A percentile compares a stretch with the other conserved stretches of the same genome.
These are phyloP conservation scores for Babesia divergens DNA, from an alignment of 169 alveolate species.

Conservation along the genomic window DNA sequence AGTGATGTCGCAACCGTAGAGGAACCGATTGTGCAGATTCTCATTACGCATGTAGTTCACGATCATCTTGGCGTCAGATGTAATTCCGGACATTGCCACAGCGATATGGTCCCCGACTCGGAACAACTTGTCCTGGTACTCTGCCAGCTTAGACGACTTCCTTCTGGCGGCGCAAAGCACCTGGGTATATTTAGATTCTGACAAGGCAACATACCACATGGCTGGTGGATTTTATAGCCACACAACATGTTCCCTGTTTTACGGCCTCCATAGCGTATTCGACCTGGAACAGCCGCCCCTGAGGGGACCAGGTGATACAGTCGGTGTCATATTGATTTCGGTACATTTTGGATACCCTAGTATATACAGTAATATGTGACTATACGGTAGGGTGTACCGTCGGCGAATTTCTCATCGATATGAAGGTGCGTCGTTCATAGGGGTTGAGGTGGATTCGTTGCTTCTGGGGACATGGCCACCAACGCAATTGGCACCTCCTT, in stretches of 20 bases:
- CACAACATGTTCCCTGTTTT: conserved; percentile 92
- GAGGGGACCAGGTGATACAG: conserved; percentile 93
- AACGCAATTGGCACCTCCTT: not conserved
- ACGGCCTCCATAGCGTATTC: conserved; percentile 98
- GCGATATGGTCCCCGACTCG: conserved; percentile 94
- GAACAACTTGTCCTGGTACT: conserved; percentile 92
- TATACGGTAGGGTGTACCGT: not conserved
- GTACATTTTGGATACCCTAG: conserved; percentile 74
- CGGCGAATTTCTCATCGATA: not conserved
- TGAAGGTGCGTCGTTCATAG: not conserved
- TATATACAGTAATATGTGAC: not conserved
- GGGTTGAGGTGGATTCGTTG: not conserved
- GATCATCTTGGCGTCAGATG: conserved; percentile 95
- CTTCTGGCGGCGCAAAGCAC: conserved; percentile 87
- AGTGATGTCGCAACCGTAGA: conserved; percentile 90
- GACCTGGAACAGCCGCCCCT: conserved; percentile 89
- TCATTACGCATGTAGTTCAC: conserved; percentile 83
- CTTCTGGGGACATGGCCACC: conserved; percentile 22
- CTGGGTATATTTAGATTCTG: conserved; percentile 46
- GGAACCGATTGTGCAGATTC: conserved; percentile 91
- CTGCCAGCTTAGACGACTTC: conserved; percentile 89
- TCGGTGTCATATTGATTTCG: conserved; percentile 91
- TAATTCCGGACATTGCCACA: conserved; percentile 96
- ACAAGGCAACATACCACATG: conserved; percentile 79
- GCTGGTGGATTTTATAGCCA: conserved; percentile 85